Percentiles rank a stretch among this genome's conserved stretches.
These are phyloP conservation scores for Colletotrichum lentis DNA, from an alignment of 2,329 filamentous ascomycete species.

Conservation along the genomic window DNA sequence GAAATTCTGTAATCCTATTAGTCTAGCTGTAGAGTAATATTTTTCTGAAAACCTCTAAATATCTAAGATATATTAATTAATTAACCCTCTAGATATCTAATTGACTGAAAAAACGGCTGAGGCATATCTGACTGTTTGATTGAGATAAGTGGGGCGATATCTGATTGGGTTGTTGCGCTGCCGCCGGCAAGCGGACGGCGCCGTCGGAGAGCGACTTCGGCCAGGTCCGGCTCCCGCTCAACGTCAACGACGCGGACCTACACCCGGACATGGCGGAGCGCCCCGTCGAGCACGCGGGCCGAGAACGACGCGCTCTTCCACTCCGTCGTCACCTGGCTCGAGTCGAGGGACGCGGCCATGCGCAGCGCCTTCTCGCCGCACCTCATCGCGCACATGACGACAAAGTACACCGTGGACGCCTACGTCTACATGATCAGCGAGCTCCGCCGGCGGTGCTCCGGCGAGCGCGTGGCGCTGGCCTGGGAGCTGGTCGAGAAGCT, in stretches of 20 bases:
- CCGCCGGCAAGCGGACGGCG: slow-evolving; percentile 23
- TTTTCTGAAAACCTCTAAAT: no score
- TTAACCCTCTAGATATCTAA: no score
- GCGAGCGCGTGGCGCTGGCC: slow-evolving; percentile 39
- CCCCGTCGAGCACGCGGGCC: slow-evolving; percentile 50
- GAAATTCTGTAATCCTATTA: no score
- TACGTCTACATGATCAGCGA: slow-evolving; percentile 47
- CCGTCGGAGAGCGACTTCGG: slow-evolving; percentile 18
- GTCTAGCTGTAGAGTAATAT: no score
- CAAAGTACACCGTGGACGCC: slow-evolving; percentile 44
- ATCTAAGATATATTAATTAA: no score
- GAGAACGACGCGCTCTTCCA: slow-evolving; percentile 43
- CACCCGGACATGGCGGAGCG: slow-evolving; percentile 58
- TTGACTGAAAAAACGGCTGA: no score
- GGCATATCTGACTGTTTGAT: no score
- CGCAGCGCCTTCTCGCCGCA: slow-evolving; percentile 44
- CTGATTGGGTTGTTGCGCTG: no score
- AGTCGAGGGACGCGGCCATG: slow-evolving; percentile 39
- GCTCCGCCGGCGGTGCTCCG: slow-evolving; percentile 39
- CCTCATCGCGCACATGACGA: slow-evolving; percentile 43
- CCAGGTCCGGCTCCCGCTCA: slow-evolving; percentile 61
- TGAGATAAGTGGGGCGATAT: no score
- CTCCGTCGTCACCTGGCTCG: slow-evolving; percentile 40
- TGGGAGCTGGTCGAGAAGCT: slow-evolving; percentile 44
- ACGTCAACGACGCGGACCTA: slow-evolving; percentile 64